Evolutionary conservation across 2,329 filamentous ascomycete genomes (phyloP), one percentile per base, ranked within the genome.

Genomic region (Cladorrhinum sp.): DNA sequence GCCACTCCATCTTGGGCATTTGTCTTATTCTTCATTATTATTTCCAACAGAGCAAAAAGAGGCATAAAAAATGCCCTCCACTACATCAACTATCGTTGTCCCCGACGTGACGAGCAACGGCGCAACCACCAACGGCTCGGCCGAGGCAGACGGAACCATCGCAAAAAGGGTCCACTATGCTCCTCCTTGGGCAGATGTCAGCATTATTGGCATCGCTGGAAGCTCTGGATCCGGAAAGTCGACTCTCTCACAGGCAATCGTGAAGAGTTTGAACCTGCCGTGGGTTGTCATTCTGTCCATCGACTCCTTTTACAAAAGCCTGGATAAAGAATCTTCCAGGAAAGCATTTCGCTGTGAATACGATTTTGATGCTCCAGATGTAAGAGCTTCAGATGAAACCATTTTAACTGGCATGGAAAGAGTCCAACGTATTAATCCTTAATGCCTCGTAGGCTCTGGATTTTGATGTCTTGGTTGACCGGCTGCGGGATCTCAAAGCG

Each of bases 271-370:
- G 69, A 96, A 95, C 76, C 79, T 99, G 65, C 95, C 95, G 60
- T 99, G 95, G 94, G 95, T 99, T 64, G 93, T 97, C 55, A 97
- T 99, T 75, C 77, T 99, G 69, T 96, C 93, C 48, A 98, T 99
- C 89, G 95, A 99, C 76, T 97, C 94, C 12, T 99, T 96, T 76
- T 99, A 99, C 79, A 98, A 97, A 77, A 89, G 88, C 18, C 79
- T 99, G 68, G 89, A 86, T 18, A 81, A 87, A 2, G 92, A 93
- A 71, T 82, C 95, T 72, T 94, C 91, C 57, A 85, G 80, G 66
- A 83, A 86, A 69, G 95, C 95, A 0, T 96, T 97, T 75, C 79
- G 79, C 62, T 97, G 96, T 72, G 92, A 98, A 72, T 96, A 91
- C 75, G 95, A 99, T 73, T 97, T 99, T 76, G 95, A 99, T 74